Base-by-base conservation (phyloP, 1,284 basidiomycete genomes). In the Sparassis latifolia region DNA sequence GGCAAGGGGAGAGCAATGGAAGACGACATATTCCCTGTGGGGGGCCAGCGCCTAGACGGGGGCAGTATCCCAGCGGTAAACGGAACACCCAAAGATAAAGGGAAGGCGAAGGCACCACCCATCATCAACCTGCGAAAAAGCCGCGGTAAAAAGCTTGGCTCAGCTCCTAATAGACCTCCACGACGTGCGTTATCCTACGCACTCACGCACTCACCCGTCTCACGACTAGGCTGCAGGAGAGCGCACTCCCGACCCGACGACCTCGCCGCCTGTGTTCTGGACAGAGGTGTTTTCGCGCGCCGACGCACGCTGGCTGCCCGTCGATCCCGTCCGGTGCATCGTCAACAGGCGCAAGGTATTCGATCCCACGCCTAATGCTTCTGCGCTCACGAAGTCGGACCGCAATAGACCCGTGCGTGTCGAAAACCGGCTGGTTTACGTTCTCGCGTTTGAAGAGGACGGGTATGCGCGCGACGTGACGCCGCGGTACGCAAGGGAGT, bases 241-340 rank as follows among this genome's bases (percentile, higher is more conserved):
- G 44, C 60, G 55, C 43, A 66, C 70, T 9, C 66, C 71, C 40
- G 77, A 85, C 65, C 84, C 83, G 38, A 70, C 68, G 28, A 70
- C 62, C 33, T 77, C 82, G n/a, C 88, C 94, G 1, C 97, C 96
- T 0, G 86, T 96, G 2, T 92, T 95, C 68, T 99, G 96, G 97
- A 92, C 91, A 1, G 97, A 99, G 68, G 91, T 97, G 0, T 99
- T 95, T 69, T 95, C 91, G 31, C 84, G 91, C 20, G 84, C 94
- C 1, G 94, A 97, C 68, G 84, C 82, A 43, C 83, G 85, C 40
- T 99, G 96, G 96, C 74, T 98, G 20, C 88, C 93, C 0, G 86
- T 98, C 41, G 97, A 99, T 66, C 92, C 93, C 3, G 78, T 95
- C 31, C 82, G 88, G 9, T 83, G 78, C 40, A 77, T 85, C 47